phyloP scores from a whole-genome alignment of 129 eudicot species.

The Arctium minus region DNA sequence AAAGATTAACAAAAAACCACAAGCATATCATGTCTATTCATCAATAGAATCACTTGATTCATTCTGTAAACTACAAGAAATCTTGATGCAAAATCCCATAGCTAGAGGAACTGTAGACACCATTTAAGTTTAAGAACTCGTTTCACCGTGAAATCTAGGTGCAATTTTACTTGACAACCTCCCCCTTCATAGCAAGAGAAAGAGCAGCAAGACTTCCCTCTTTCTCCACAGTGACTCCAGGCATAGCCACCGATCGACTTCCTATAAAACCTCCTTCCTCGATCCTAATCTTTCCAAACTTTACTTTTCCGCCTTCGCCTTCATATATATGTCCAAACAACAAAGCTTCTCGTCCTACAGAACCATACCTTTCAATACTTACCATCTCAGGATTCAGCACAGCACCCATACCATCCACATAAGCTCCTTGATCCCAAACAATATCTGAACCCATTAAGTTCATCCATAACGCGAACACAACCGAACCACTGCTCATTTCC shows the following conservation, averaged over 20 bases:
- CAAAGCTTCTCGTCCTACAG: slow-evolving; percentile 47
- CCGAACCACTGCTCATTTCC: slow-evolving; percentile 50
- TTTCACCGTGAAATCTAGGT: neutral
- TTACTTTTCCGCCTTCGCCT: slow-evolving; percentile 64
- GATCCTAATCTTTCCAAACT: slow-evolving; percentile 46
- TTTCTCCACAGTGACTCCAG: slow-evolving; percentile 51
- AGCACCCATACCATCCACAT: slow-evolving; percentile 60
- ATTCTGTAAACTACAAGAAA: neutral
- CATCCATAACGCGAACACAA: slow-evolving; percentile 49
- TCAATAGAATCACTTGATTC: too few species aligned
- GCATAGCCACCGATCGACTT: slow-evolving; percentile 56
- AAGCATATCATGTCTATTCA: too few species aligned
- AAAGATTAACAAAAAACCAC: neutral
- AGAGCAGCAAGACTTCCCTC: slow-evolving; percentile 49
- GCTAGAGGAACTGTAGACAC: neutral
- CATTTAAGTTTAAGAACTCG: neutral
- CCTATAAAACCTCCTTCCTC: slow-evolving; percentile 52
- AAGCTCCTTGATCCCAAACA: slow-evolving; percentile 49
- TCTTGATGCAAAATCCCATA: neutral
- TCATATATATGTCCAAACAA: slow-evolving; percentile 64
- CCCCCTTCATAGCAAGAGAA: slow-evolving; percentile 57
- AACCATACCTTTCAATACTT: slow-evolving; percentile 32
- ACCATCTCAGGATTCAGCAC: slow-evolving; percentile 62
- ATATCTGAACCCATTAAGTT: slow-evolving; percentile 54
- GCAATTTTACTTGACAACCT: slow-evolving; percentile 32